These are phyloP conservation scores for Hymenoscyphus infarciens DNA, from an alignment of 2,329 filamentous ascomycete genomes.

Conservation along the genomic window DNA sequence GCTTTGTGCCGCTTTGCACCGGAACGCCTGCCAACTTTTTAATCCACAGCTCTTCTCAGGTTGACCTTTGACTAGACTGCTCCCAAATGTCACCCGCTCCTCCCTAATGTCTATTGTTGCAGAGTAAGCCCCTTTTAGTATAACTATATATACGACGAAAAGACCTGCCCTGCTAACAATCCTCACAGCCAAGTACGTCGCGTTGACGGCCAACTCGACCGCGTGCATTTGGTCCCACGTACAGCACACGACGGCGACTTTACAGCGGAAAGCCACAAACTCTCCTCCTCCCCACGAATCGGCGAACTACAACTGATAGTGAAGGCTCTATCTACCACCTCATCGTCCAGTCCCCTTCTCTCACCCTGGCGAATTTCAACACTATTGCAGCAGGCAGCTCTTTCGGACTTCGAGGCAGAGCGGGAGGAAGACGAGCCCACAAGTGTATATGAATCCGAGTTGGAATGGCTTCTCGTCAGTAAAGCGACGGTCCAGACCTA, in stretches of 20 bases:
- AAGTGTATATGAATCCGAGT: slow-evolving; percentile 64
- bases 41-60: background rate
- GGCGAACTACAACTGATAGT: slow-evolving; percentile 64
- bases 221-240: slow-evolving; percentile 49
- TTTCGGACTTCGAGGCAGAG: slow-evolving; percentile 43
- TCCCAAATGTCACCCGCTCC: slow-evolving; percentile 15
- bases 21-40: background rate
- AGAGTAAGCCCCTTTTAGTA: slow-evolving; percentile 38
- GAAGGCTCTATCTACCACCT: slow-evolving; percentile 66
- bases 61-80: background rate
- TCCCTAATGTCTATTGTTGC: slow-evolving; percentile 44
- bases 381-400: slow-evolving; percentile 60
- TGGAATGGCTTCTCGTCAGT: slow-evolving; percentile 86
- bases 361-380: slow-evolving; percentile 55
- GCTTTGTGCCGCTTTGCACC: slow-evolving; percentile 3
- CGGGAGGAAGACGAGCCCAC: slow-evolving; percentile 36
- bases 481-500: slow-evolving; percentile 93
- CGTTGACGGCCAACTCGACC: slow-evolving; percentile 63
- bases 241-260: slow-evolving; percentile 41
- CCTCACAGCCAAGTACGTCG: slow-evolving; percentile 51
- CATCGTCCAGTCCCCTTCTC: slow-evolving; percentile 61
- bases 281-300: slow-evolving; percentile 48
- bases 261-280: slow-evolving; percentile 24
- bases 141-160: background rate
- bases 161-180: slow-evolving; percentile 1